These are phyloP conservation scores for Plenodomus biglobosus DNA, from an alignment of 2,329 filamentous ascomycete genomes.

Conservation along the genomic window DNA sequence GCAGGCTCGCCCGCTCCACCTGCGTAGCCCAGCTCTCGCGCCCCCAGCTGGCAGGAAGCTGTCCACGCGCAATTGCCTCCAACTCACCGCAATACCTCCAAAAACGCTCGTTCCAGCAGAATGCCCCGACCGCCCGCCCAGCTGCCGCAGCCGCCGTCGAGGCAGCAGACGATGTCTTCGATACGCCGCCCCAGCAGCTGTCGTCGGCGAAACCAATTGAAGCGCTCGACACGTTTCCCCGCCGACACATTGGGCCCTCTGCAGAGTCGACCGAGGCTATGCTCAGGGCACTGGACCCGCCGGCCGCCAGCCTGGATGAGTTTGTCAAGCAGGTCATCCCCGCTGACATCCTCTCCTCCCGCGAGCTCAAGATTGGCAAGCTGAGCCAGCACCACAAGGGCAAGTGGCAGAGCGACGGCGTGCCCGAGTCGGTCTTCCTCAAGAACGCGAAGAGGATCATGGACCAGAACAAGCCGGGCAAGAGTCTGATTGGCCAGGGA, in stretches of 20 bases:
- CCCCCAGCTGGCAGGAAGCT: conserved; percentile 18
- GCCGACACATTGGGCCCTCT: conserved; percentile 85
- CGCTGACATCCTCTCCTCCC: conserved; percentile 70
- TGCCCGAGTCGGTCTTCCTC: conserved; percentile 63
- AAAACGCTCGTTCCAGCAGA: conserved; percentile 28
- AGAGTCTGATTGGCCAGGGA: conserved; percentile 79
- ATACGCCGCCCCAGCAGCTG: conserved; percentile 25
- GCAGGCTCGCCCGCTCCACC: conserved; percentile 27
- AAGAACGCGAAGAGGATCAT: conserved; percentile 57
- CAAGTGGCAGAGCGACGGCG: conserved; percentile 40
- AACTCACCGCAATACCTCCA: conserved; percentile 19
- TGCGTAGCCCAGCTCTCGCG: conserved; percentile 25
- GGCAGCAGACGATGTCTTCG: conserved; percentile 35
- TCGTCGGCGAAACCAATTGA: conserved; percentile 38
- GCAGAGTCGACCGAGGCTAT: conserved; percentile 70
- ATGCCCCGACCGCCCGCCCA: conserved; percentile 18
- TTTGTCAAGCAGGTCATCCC: conserved; percentile 87
- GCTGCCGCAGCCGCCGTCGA: conserved; percentile 22
- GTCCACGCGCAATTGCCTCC: conserved; percentile 19
- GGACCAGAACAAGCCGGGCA: conserved; percentile 62
- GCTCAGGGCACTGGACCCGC: conserved; percentile 77
- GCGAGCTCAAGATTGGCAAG: conserved; percentile 58
- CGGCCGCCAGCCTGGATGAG: conserved; percentile 71
- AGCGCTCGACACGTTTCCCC: conserved; percentile 67
- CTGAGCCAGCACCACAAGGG: conserved; percentile 45